Evolutionary conservation across 2,329 filamentous ascomycete genomes (phyloP), one percentile per base, ranked within the genome.

Genomic region (Ascochyta fabae): DNA sequence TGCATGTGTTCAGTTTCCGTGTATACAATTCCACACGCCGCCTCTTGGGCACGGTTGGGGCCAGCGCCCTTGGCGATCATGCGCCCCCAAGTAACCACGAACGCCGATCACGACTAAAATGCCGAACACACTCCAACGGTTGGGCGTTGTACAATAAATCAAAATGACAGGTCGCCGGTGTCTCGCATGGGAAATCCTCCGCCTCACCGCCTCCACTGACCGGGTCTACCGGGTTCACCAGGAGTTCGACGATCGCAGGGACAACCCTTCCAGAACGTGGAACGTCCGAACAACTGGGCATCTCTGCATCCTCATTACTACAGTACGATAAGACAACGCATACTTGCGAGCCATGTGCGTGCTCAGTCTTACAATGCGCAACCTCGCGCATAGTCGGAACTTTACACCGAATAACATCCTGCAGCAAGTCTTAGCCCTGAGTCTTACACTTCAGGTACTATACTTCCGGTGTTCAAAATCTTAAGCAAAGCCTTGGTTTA

Each of bases 41-140:
- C 39, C 29, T 43, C 24, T 46, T 34, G 27, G 27, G 35, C 22
- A 47, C 13, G 46, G 43, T 19, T 55, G 36, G 52, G 33, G 34
- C 38, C 41, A 44, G 50, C 42, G 48, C 38, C 36, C 55, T 64
- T 60, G 50, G 59, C 64, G 54, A 58, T 48, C 24, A 43, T 33
- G 38, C 45, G 40, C 36, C 31, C 40, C 40, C 42, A 15, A 35
- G 29, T 24, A 50, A 31, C 24, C 38, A 27, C 46, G 26, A 43
- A 53, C 46, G 61, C 42, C 56, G 62, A 66, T 63, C 62, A 59
- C 45, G 35, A 59, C 60, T 56, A 48, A 38, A 48, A 56, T 23
- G 29, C 36, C 23, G 51, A 41, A 52, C 33, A 49, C 34, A 45
- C 24, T 48, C 19, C 27, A 45, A 46, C 47, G 47, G 53, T 49